These are phyloP conservation scores for Xylaria nigripes DNA, from an alignment of 495 filamentous ascomycete species.

Conservation along the genomic window DNA sequence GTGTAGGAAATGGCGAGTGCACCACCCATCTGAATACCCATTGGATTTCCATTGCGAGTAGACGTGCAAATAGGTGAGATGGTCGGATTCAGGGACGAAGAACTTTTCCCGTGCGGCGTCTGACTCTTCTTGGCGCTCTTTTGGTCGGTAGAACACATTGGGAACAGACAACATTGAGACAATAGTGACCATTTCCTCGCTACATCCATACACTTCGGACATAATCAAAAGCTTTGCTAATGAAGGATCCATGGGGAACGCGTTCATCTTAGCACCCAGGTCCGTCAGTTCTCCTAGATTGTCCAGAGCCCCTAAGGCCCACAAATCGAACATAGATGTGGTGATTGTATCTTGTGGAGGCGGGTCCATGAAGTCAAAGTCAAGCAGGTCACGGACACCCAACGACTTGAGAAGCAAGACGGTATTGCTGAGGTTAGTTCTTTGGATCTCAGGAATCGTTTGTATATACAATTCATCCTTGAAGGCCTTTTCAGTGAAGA, in stretches of 20 bases:
- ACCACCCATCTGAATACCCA: conserved; percentile 86
- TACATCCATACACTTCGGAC: conserved; percentile 76
- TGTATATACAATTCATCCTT: conserved; percentile 96
- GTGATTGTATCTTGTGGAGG: conserved; percentile 97
- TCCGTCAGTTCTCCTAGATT: conserved; percentile 88
- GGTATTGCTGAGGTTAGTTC: conserved; percentile 91
- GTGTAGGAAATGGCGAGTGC: conserved; percentile 84
- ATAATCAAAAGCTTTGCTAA: conserved; percentile 92
- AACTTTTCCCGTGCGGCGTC: conserved; percentile 97
- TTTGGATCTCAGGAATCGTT: conserved; percentile 96
- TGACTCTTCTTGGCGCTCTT: conserved; percentile 93
- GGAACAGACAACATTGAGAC: conserved; percentile 97
- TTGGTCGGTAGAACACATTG: conserved; percentile 93
- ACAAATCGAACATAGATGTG: conserved; percentile 94
- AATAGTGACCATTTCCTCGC: conserved; percentile 96
- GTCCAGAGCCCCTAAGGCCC: conserved; percentile 89
- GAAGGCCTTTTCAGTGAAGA: conserved; percentile 92
- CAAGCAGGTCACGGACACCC: conserved; percentile 86
- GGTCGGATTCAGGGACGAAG: conserved; percentile 95
- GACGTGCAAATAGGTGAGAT: conserved; percentile 90
- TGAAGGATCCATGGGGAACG: conserved; percentile 94
- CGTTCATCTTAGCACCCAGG: conserved; percentile 86
- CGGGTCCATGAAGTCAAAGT: conserved; percentile 99
- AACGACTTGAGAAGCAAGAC: conserved; percentile 91
- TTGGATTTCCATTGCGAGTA: conserved; percentile 94